Evolutionary conservation across 2,329 filamentous ascomycete genomes (phyloP).

Genomic region (Aspergillus transmontanensis): DNA sequence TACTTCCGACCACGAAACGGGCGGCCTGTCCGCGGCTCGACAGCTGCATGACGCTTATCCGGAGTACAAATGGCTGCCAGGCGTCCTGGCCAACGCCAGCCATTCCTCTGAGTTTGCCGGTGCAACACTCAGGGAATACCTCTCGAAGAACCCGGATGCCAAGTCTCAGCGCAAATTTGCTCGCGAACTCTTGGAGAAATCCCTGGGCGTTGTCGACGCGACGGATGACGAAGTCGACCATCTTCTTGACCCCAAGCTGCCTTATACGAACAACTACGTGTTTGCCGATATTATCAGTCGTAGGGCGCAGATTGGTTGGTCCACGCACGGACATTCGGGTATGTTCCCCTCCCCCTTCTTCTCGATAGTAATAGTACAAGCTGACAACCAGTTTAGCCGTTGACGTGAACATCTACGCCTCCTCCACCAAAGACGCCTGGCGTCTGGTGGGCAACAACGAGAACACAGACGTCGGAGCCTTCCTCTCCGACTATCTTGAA

Average conservation of each 20-base stretch:
- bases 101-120: conserved; percentile 72
- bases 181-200: conserved; percentile 66
- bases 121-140: conserved; percentile 61
- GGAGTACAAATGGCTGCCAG: conserved; percentile 78
- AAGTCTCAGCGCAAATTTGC: conserved; percentile 64
- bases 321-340: conserved; percentile 83
- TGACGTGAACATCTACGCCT: conserved; percentile 95
- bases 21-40: conserved; percentile 78
- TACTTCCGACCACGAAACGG: conserved; percentile 96
- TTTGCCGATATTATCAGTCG: conserved; percentile 87
- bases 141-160: conserved; percentile 48
- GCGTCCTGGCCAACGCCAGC: conserved; percentile 77
- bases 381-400: conserved; percentile 57
- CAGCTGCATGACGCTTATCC: conserved; percentile 68
- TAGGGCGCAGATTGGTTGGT: conserved; percentile 89
- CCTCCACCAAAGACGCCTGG: conserved; percentile 63
- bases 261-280: conserved; percentile 58
- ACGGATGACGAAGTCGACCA: conserved; percentile 69
- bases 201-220: conserved; percentile 76
- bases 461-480: conserved; percentile 88
- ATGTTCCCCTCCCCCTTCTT: conserved; percentile 15
- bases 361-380: neutral
- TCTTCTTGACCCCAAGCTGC: conserved; percentile 61
- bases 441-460: conserved; percentile 83
- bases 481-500: conserved; percentile 75